Base-by-base conservation (phyloP, 331 rosid species). In the Rosa hybrid region DNA sequence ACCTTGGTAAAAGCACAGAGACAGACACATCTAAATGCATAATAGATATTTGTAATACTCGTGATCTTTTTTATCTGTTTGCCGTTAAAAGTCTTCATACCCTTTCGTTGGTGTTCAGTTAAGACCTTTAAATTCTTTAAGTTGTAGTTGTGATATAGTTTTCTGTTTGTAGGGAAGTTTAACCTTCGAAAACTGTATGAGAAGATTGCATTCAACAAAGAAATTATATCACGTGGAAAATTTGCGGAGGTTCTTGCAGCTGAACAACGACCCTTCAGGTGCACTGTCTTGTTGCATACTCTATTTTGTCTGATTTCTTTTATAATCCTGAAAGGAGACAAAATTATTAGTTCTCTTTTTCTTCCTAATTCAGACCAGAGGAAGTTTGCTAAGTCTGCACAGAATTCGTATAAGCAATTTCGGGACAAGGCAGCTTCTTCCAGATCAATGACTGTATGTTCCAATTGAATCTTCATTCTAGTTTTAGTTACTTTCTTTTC, bases 401-500 rank as follows among this genome's bases (percentile, higher is more conserved):
- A 73, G 82, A 79, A 89, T 81, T 87, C 97, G 69, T 95, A 93
- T 84, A 86, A 77, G 78, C 98, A 90, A 86, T 95, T 93, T 74
- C 90, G 96, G 51, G 97, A 93, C 86, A 95, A 93, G 87, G 98
- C 99, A 71, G 99, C 99, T 51, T 86, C 86, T 74, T 95, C 97
- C 86, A 89, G 99, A 91, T 91, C 97, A 68, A 93, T 95, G 98
- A 75, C 86, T 77, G 98, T 93, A 90, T 84, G 89, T 77, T 80
- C 80, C 63, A n/a, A 79, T 70, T 64, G 42, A 39, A 16, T 25
- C 25, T 51, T 83, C 44, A 34, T 34, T 34, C 4, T 34, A 34
- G 38, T 34, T 34, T 34, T 34, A 34, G 38, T 34, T 0, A 34
- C 38, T 34, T 34, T 34, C 38, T 34, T 34, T 34, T 34, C 38